Evolutionary conservation across 257 asterid species (phyloP).

Genomic region (Cordia subcordata): DNA sequence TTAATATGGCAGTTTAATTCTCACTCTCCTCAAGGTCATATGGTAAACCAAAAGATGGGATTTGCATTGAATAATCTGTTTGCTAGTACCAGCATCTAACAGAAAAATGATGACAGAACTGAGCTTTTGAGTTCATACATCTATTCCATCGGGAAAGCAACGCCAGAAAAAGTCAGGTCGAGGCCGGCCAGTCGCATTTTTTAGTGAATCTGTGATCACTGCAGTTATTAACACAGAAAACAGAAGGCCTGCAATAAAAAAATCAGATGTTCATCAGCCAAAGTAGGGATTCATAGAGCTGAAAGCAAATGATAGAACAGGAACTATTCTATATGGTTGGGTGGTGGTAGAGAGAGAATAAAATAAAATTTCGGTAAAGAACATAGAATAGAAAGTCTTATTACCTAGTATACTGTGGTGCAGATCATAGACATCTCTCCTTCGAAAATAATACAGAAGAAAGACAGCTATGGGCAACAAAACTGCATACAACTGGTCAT

Average conservation of each 20-base stretch:
- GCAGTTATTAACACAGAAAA: conserved; percentile 72
- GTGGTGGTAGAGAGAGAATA: background rate
- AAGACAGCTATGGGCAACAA: conserved; percentile 65
- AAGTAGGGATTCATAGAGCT: background rate
- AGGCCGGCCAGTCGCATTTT: conserved; percentile 86
- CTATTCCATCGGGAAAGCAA: conserved; percentile 82
- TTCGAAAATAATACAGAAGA: conserved; percentile 52
- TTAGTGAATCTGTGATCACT: conserved; percentile 73
- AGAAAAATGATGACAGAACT: no score
- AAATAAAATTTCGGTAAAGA: background rate
- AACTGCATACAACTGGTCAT: conserved; percentile 59
- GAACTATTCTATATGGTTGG: no score
- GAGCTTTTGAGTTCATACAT: conserved; percentile 26
- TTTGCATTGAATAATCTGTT: no score
- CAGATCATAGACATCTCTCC: conserved; percentile 75
- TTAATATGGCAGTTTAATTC: no score
- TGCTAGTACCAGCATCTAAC: no score
- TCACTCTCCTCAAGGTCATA: no score
- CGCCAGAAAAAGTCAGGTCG: conserved; percentile 90
- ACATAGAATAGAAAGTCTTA: background rate
- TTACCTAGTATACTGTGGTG: conserved; percentile 75
- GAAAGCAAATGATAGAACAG: no score
- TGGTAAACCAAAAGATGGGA: no score
- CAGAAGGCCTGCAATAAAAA: conserved; percentile 49
- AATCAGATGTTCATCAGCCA: conserved; percentile 11